Conservation (phyloP, 306 rosid species). For the Acacia acuminata region DNA sequence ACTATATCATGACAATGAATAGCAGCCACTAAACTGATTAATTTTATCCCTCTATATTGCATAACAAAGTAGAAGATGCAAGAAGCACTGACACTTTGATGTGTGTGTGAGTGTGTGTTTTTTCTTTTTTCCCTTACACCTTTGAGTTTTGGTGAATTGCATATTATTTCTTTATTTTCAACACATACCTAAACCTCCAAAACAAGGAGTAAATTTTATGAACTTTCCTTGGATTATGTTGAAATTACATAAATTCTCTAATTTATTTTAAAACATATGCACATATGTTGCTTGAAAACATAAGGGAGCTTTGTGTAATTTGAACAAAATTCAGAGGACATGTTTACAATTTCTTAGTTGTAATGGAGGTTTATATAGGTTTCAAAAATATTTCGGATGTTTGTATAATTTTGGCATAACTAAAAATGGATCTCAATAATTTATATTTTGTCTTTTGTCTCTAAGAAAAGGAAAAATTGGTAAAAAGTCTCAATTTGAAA, state of each 20-base stretch:
- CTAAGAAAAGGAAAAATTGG: too few species aligned
- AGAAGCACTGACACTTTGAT: neutral
- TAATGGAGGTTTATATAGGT: neutral
- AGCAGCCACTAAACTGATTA: neutral
- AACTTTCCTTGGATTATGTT: neutral
- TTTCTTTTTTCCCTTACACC: too few species aligned
- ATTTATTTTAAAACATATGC: too few species aligned
- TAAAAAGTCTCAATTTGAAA: too few species aligned
- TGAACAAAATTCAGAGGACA: neutral
- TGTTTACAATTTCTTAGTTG: neutral
- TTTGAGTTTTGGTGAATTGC: neutral
- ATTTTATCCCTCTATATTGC: neutral
- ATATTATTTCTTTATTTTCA: too few species aligned
- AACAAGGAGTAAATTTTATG: too few species aligned
- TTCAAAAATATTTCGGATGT: neutral
- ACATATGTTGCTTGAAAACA: neutral
- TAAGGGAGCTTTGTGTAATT: neutral
- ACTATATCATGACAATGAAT: neutral
- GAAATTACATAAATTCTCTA: neutral
- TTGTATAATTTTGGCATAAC: neutral
- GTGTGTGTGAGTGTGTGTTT: too few species aligned
- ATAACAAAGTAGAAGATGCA: neutral
- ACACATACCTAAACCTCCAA: neutral
- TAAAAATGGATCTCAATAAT: neutral
- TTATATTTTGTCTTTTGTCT: too few species aligned